Base-by-base conservation (phyloP, 257 asterid species). In the Capsicum chinense region DNA sequence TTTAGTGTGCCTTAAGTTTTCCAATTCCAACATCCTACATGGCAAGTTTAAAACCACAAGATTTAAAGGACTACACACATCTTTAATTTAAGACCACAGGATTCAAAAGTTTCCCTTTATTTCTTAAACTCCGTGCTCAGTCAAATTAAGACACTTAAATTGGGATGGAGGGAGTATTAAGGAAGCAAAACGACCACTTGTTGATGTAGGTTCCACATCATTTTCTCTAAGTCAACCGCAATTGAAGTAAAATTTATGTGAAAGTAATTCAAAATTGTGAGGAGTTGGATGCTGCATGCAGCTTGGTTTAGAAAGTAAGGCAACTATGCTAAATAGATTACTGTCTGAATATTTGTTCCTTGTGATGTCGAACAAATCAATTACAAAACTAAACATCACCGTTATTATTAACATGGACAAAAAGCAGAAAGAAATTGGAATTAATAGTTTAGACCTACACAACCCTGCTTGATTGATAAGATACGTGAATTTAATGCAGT, bases 211-310 rank as follows among this genome's bases (percentile, higher is more conserved):
- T 71, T 74, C n/a, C 48, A 76, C 42, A 26, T 76, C 47, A 2
- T 56, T 58, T 62, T n/a, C 47, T 56, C 37, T 60, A 79, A 42
- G 54, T 66, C 79, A 88, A 59, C 39, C 52, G 60, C 21, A 71
- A 42, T 26, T 54, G 44, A 83, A 78, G 21, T 15, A 48, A 8
- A 54, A 4, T 21, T 76, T 52, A 52, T 76, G 81, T 7, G 21
- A 52, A 76, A 76, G 14, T 78, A 56, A 13, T 76, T 74, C 59
- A 14, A 76, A 54, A 78, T 54, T 14, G 64, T 14, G 60, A 26
- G 48, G 50, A 54, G 81, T 26, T 54, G 64, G 50, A 78, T 26
- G 48, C 9, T 76, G 81, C 50, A 54, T 14, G 81, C 81, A 56
- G 14, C 15, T 78, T 5, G 15, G 63, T 78, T 71, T 78, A 26